Conservation (phyloP, 345 rosid species). For the sweet orange (Citrus sinensis) region DVS_A1.0 CM039163.1:5350501-5351000, state of each 20-base stretch:
- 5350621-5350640: slow-evolving; percentile 30
- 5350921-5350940: slow-evolving; percentile 32
- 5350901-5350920: slow-evolving; percentile 25
- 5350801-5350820: slow-evolving; percentile 27
- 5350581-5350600: slow-evolving; percentile 30
- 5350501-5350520: slow-evolving; percentile 59
- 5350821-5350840: slow-evolving; percentile 38
- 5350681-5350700: slow-evolving; percentile 38
- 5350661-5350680: slow-evolving; percentile 15
- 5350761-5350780: slow-evolving; percentile 43
- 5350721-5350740: slow-evolving; percentile 22
- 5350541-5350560: slow-evolving; percentile 32
- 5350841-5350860: slow-evolving; percentile 41
- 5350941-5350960: slow-evolving; percentile 27
- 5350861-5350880: slow-evolving; percentile 5
- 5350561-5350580: slow-evolving; percentile 37
- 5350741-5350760: slow-evolving; percentile 20
- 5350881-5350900: slow-evolving; percentile 37
- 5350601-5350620: slow-evolving; percentile 32
- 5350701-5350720: slow-evolving; percentile 30
- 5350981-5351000: slow-evolving; percentile 46
- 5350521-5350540: slow-evolving; percentile 41
- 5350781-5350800: slow-evolving; percentile 40
- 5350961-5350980: slow-evolving; percentile 39
- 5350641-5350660: slow-evolving; percentile 37